Evolutionary conservation across 2,329 filamentous ascomycete genomes (phyloP).

Genomic region (Diaporthe australafricana): DNA sequence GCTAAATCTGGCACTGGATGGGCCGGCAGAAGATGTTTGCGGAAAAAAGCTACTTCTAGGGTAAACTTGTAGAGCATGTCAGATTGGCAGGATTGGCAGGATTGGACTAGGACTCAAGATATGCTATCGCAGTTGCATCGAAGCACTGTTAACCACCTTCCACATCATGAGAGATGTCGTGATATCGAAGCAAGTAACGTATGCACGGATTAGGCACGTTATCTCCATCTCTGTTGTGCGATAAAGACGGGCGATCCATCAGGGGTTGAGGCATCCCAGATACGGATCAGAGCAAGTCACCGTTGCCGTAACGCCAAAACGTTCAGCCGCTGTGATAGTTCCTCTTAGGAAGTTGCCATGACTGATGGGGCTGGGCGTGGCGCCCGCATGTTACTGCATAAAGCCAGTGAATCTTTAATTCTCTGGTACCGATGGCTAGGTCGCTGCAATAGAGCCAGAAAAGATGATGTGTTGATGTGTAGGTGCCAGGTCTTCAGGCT

Average conservation of each 20-base stretch:
- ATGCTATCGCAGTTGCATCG: conserved; percentile 1
- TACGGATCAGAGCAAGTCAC: neutral
- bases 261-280: neutral
- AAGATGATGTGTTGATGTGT: neutral
- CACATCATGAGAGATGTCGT: neutral
- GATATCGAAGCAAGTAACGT: neutral
- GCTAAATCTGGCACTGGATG: neutral
- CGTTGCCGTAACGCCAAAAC: neutral
- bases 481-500: neutral
- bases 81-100: conserved; percentile 6
- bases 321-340: neutral
- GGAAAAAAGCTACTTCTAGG: neutral
- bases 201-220: neutral
- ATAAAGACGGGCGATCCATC: neutral
- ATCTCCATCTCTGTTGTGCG: neutral
- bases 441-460: conserved; percentile 2
- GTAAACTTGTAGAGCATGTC: neutral
- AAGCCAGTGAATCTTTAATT: neutral
- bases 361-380: neutral
- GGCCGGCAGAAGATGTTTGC: neutral
- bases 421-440: neutral
- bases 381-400: neutral
- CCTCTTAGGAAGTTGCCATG: neutral
- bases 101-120: neutral
- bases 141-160: neutral